Evolutionary conservation across 2,329 filamentous ascomycete species (phyloP).

Genomic region (Nothophaeocryptopus gaeumannii): DNA sequence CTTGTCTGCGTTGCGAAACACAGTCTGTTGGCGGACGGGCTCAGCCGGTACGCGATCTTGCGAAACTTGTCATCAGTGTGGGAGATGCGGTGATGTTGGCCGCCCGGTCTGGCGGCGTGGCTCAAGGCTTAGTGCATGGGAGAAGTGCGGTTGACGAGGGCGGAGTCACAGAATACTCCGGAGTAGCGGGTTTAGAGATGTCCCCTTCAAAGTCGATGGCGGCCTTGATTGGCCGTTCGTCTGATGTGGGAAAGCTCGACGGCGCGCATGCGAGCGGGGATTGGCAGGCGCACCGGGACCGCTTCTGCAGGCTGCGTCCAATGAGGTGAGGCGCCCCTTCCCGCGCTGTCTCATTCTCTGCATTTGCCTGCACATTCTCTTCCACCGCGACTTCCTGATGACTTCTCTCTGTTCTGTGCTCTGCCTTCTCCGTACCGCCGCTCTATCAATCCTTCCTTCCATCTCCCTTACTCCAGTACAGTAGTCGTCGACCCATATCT

Average conservation of each 20-base stretch:
- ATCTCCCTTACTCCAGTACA: not conserved
- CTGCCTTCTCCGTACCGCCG: not conserved
- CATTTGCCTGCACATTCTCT: not conserved
- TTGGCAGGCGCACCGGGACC: too few species aligned
- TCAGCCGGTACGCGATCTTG: not conserved
- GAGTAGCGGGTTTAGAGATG: too few species aligned
- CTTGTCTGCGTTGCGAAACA: not conserved
- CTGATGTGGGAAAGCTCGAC: too few species aligned
- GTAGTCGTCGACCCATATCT: slow-evolving; percentile 1
- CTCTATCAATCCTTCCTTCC: slow-evolving; percentile 1
- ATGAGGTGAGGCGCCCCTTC: not conserved
- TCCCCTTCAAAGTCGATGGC: too few species aligned
- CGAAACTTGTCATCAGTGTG: not conserved
- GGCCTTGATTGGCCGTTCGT: too few species aligned
- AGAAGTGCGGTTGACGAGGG: too few species aligned
- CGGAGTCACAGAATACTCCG: too few species aligned
- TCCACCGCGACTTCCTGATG: too few species aligned
- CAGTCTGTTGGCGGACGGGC: not conserved
- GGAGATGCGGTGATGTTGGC: too few species aligned
- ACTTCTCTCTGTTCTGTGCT: not conserved
- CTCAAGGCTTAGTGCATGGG: too few species aligned
- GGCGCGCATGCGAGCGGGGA: too few species aligned
- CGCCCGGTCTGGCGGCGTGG: too few species aligned
- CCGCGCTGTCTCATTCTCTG: not conserved
- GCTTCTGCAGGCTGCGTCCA: not conserved